Evolutionary conservation across 106 monocot species (phyloP).

Genomic region (Dioscorea alata): DNA sequence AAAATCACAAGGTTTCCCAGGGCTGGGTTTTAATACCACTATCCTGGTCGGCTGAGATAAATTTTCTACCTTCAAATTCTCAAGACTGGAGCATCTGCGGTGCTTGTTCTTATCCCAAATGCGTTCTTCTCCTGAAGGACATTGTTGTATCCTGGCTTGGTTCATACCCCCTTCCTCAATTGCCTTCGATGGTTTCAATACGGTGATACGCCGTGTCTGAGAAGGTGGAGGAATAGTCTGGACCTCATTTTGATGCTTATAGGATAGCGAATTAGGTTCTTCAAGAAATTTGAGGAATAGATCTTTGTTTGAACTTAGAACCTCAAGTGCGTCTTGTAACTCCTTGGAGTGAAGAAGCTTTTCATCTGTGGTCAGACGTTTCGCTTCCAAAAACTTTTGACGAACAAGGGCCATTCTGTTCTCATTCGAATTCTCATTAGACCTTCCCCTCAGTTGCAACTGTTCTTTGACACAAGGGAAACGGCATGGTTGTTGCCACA

Average conservation of each 20-base stretch:
- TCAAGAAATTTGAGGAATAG: slow-evolving; percentile 83
- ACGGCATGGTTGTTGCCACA: slow-evolving; percentile 22
- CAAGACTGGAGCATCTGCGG: slow-evolving; percentile 18
- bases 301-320: slow-evolving; percentile 94
- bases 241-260: slow-evolving; percentile 36
- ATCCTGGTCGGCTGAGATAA: slow-evolving; percentile 77
- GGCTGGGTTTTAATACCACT: slow-evolving; percentile 83
- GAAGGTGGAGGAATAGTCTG: slow-evolving; percentile 10
- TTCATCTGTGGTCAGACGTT: slow-evolving; percentile 61
- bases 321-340: slow-evolving; percentile 85
- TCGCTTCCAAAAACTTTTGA: slow-evolving; percentile 86
- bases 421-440: slow-evolving; percentile 25
- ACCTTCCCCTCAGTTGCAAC: slow-evolving; percentile 8
- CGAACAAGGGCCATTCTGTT: slow-evolving; percentile 80
- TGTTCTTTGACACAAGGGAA: slow-evolving; percentile 12
- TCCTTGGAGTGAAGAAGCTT: slow-evolving; percentile 77
- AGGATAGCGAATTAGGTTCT: slow-evolving; percentile 76
- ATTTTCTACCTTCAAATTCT: slow-evolving; percentile 27
- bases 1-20: slow-evolving; percentile 25
- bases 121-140: slow-evolving; percentile 7
- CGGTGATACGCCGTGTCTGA: slow-evolving; percentile 48
- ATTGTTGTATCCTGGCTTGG: slow-evolving; percentile 14
- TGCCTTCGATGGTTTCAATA: slow-evolving; percentile 56
- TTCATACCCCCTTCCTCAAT: slow-evolving; percentile 22
- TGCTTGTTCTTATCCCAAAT: slow-evolving; percentile 14